Evolutionary conservation across 352 stramenopile species (phyloP).

Genomic region (Phytophthora agathidicida): DNA sequence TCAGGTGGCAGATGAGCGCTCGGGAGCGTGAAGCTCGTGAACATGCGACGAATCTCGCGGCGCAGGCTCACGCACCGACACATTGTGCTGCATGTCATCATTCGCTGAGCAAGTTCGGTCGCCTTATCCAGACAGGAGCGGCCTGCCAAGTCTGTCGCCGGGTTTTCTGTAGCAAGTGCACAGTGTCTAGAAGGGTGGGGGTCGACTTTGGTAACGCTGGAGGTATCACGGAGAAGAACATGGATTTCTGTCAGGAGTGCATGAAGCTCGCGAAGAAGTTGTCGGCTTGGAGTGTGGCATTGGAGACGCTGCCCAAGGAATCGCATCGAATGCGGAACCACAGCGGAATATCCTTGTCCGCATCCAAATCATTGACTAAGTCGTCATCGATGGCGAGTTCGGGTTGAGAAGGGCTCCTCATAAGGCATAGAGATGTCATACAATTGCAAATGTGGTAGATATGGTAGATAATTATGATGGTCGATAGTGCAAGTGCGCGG

Average conservation of each 20-base stretch:
- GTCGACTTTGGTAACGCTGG: constrained; percentile 38
- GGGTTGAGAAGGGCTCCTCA: no score
- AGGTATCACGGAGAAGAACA: constrained; percentile 42
- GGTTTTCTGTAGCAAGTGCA: constrained; percentile 51
- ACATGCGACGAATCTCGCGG: constrained; percentile 18
- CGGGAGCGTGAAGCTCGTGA: constrained; percentile 26
- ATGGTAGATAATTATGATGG: constrained; percentile 35
- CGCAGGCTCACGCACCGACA: constrained; percentile 18
- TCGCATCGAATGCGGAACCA: background rate
- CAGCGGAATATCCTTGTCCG: constrained; percentile 18
- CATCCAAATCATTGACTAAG: constrained; percentile 19
- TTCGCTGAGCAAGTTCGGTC: constrained; percentile 32
- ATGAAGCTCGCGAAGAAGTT: constrained; percentile 44
- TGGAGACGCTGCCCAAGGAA: constrained; percentile 31
- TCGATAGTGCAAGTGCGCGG: background rate
- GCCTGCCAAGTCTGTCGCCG: constrained; percentile 40
- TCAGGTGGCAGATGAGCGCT: constrained; percentile 56
- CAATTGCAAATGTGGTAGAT: no score
- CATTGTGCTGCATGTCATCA: constrained; percentile 37
- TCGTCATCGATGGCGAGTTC: constrained; percentile 16
- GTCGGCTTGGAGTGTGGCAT: constrained; percentile 45
- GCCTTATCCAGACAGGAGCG: constrained; percentile 28
- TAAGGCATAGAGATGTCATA: no score
- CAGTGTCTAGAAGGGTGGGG: constrained; percentile 39
- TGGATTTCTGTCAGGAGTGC: constrained; percentile 61